Evolutionary conservation across 1,284 basidiomycete genomes (phyloP), one percentile per base, ranked within the genome.

Genomic region (Trametes hirsuta): DNA sequence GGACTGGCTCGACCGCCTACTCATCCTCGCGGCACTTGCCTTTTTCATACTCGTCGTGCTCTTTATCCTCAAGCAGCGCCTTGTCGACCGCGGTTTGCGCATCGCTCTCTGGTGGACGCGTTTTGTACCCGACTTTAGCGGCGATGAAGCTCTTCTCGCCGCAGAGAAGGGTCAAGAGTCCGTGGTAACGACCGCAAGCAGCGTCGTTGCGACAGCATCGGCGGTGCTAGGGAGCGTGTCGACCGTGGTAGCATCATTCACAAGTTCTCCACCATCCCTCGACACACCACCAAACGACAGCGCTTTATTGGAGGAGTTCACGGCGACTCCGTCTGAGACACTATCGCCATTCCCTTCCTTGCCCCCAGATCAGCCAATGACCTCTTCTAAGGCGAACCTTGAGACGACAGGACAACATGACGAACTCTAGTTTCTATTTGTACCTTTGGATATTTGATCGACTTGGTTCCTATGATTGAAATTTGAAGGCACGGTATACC

Each of bases 1-100:
- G 6, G 94, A 97, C 78, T 90, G 92, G 86, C 79, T 95, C n/a
- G 95, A 98, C 77, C 89, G 94, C 6, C 74, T 95, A 37, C 78
- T 97, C 63, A 89, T 98, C 65, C 76, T 93, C 56, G 81, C 86
- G 5, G 92, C 86, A 0, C 84, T 97, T 35, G 69, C 79, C 15
- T 92, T 97, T 74, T 97, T 97, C 77, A 67, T 88, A 58, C 82
- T 95, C n/a, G 88, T 91, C 37, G 87, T 94, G 9, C 81, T 88
- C 12, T 95, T 93, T 69, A 89, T 97, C 65, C 71, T 97, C 66
- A 95, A 97, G 74, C 87, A 94, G 60, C 84, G 95, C 15, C 78
- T 97, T 45, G 67, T 97, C 36, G 92, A 96, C 68, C 83, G 84
- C 21, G 80, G 88, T 4, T 50, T 93, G 44, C 78, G 85, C 42